Base-by-base conservation (phyloP, 192 early-diverging fungal species). In the Linnemannia schmuckeri region DNA sequence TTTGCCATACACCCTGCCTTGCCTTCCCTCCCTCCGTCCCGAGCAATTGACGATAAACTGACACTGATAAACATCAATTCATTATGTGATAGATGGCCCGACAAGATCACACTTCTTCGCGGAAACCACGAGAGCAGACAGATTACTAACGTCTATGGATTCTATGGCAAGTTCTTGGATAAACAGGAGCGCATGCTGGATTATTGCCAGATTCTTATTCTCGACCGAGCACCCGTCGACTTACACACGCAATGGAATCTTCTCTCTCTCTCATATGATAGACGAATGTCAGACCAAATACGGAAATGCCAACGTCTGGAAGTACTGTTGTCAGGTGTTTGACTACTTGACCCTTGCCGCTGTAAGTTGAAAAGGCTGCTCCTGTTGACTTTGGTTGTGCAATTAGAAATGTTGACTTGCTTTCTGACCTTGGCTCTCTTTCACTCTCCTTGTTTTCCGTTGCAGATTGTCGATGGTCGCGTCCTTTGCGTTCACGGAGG, bases 61-160 rank as follows among this genome's bases (percentile, higher is more conserved):
- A 38, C 46, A 63, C 52, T 42, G 30, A 40, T 69, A 41, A 1
- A 35, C 61, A 33, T 68, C 22, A 35, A 70, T 66, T 61, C n/a
- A 27, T 61, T 61, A 13, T 27, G n/a, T 66, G 35, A 49, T 78
- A 97, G 96, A 91, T 97, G 97, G 93, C 98, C 98, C 15, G 96
- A 98, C 78, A 97, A 98, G 82, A 98, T 99, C 55, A 98, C 97
- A 38, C 90, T 99, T 37, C 89, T 99, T 79, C 92, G 98, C 66
- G 98, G 98, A 76, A 99, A 99, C 89, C 98, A 99, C 89, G 98
- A 99, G 89, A 97, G 96, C 80, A 89, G 97, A 75, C 97, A 99
- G 85, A 98, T 99, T 81, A 99, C 98, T 12, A 97, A 98, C 81
- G 97, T 99, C 24, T 98, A 98, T 89, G 97, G 97, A 35, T 98